A percentile compares a stretch with the other conserved stretches of the same genome.
Evolutionary conservation across 1,284 basidiomycete genomes (phyloP).

Genomic region (Rhodotorula mucilaginosa): DNA sequence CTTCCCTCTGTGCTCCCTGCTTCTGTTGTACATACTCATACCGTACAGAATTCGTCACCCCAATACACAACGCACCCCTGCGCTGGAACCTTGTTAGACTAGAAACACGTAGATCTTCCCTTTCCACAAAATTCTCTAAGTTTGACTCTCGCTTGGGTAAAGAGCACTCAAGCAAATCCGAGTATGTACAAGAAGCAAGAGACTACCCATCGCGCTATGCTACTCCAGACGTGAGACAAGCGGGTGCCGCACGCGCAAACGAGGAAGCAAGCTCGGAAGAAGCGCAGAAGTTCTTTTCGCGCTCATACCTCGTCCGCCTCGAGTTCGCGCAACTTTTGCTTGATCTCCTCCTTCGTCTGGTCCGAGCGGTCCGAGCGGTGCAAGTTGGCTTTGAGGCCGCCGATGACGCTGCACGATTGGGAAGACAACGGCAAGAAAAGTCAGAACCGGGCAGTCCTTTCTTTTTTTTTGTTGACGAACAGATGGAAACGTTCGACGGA

Average conservation of each 20-base stretch:
- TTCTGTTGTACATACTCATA: no score
- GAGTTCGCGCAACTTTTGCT: constrained; percentile 6
- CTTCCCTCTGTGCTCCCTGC: no score
- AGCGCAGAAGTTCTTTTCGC: background rate
- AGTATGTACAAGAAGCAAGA: no score
- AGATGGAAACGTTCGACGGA: background rate
- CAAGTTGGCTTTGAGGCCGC: constrained; percentile 10
- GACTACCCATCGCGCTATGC: no score
- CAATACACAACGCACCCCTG: no score
- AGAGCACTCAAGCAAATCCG: no score
- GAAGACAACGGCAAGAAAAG: no score
- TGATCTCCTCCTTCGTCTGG: constrained; percentile 6
- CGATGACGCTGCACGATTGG: constrained; percentile 7
- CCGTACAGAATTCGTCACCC: no score
- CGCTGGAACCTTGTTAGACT: no score
- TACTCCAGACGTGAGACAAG: background rate
- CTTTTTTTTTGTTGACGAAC: background rate
- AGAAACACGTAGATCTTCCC: no score
- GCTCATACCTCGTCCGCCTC: background rate
- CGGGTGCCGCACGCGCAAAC: background rate
- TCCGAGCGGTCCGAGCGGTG: constrained; percentile 1
- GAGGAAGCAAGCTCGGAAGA: background rate
- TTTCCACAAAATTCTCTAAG: no score
- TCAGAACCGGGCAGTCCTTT: background rate
- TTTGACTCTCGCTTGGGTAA: no score